phyloP scores from a whole-genome alignment of 495 filamentous ascomycete genomes.

The Xylaria castorea region DNA sequence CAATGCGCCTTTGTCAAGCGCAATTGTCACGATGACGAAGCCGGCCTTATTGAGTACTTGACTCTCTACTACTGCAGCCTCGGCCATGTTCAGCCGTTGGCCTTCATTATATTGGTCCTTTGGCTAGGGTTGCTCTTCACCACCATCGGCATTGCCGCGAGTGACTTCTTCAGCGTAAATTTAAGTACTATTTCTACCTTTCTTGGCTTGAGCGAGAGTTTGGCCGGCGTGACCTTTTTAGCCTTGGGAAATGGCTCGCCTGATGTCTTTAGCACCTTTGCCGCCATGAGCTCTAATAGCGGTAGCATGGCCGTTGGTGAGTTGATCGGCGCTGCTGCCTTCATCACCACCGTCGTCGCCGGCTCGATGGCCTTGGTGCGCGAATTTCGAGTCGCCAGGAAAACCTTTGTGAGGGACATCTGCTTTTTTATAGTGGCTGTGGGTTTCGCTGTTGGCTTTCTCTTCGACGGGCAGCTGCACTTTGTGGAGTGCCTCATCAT shows the following conservation, averaged over 20 bases:
- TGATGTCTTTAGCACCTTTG: conserved; percentile 98
- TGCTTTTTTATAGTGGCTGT: conserved; percentile 91
- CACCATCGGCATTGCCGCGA: conserved; percentile 97
- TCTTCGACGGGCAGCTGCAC: conserved; percentile 83
- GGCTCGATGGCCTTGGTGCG: conserved; percentile 97
- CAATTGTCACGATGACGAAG: conserved; percentile 89
- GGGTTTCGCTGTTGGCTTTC: conserved; percentile 83
- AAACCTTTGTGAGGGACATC: conserved; percentile 91
- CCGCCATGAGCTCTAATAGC: conserved; percentile 95
- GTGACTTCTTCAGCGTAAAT: conserved; percentile 97
- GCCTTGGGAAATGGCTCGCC: conserved; percentile 99
- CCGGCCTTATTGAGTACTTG: conserved; percentile 88
- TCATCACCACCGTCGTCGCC: conserved; percentile 96
- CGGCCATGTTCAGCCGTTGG: conserved; percentile 71
- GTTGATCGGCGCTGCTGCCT: conserved; percentile 91
- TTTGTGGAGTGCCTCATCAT: conserved; percentile 89
- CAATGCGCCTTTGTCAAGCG: conserved; percentile 84
- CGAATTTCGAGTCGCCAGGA: conserved; percentile 87
- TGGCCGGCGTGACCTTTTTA: conserved; percentile 95
- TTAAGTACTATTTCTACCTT: conserved; percentile 88
- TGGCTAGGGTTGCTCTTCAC: conserved; percentile 95
- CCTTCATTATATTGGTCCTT: conserved; percentile 74
- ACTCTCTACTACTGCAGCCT: conserved; percentile 89
- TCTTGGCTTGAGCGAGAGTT: conserved; percentile 91
- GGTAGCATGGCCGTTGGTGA: conserved; percentile 96